A percentile compares a stretch with the other conserved stretches of the same genome.
phyloP scores from a whole-genome alignment of 2,329 filamentous ascomycete genomes.

The Trichoderma semiorbis region DNA sequence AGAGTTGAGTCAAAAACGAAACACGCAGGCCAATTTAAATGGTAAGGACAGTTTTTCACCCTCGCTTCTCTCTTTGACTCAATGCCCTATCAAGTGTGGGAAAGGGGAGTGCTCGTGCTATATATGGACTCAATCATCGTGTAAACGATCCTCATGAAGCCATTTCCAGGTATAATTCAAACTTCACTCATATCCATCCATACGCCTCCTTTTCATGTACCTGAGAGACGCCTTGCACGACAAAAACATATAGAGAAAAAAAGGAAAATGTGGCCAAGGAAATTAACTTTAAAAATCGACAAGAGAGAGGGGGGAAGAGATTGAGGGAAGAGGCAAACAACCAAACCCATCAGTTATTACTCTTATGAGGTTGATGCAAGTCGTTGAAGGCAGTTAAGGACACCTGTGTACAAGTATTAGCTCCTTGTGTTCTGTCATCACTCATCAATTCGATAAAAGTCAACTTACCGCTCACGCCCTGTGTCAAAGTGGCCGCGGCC shows the following conservation, averaged over 20 bases:
- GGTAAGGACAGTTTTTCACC: not conserved
- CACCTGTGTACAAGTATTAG: constrained; percentile 30
- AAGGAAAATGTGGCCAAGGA: not conserved
- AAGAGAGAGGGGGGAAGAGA: not conserved
- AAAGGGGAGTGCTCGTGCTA: not conserved
- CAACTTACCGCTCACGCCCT: constrained; percentile 81
- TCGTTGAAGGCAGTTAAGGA: constrained; percentile 42
- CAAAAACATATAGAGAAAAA: not conserved
- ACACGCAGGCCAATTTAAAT: not conserved
- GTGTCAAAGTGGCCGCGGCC: constrained; percentile 78
- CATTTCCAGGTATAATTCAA: constrained; percentile 12
- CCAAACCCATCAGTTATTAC: not conserved
- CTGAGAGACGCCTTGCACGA: constrained; percentile 15
- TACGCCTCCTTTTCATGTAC: constrained; percentile 12
- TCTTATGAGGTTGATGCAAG: constrained; percentile 32
- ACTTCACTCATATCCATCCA: constrained; percentile 6
- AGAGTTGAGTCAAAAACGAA: not conserved
- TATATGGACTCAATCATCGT: constrained; percentile 4
- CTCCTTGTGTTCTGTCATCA: not conserved
- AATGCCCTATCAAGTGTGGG: not conserved
- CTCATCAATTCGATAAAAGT: not conserved
- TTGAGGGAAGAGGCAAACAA: not conserved
- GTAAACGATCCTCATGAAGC: not conserved
- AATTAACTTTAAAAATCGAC: not conserved
- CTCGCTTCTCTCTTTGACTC: not conserved